Base-by-base conservation (phyloP, 1,139 yeast genomes). In the Suhomyces taliae region DNA sequence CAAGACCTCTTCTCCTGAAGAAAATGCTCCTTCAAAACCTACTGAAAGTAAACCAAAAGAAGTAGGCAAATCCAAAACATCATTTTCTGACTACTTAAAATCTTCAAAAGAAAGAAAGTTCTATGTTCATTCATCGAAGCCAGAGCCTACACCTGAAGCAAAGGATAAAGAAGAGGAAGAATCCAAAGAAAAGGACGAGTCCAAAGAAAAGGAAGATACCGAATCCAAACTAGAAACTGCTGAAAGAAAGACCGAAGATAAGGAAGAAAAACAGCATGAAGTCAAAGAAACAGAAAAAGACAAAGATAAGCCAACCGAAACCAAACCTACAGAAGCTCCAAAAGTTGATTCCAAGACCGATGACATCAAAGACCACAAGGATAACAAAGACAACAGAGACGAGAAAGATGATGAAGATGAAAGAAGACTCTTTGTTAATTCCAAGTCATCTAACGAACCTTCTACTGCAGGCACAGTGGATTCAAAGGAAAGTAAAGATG, bases 1-100 rank as follows among this genome's bases (percentile, higher is more conserved):
- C 35, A 24, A 36, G 35, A 29, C 9, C 27, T 38, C 14, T 7
- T 27, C 15, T 15, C 26, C 15, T 24, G 35, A 19, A 27, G 15
- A 37, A 44, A 24, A 36, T 29, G 27, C 34, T 41, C 6, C 15
- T 34, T 15, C 36, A 34, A 34, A 12, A 11, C 32, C 29, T 31
- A 14, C 39, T 32, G 24, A 41, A 36, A 27, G 39, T 26, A 34
- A 34, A 19, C 38, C 35, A 29, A 34, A 29, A 32, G 37, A n/a
- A 9, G 6, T n/a, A 14, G 7, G 27, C 10, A 35, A 40, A 19
- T 27, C 43, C 3, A 41, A 50, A 27, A 54, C 55, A 7, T 55
- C 59, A 8, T 53, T 54, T 11, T 52, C 59, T 0, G 57, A 53
- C n/a, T 55, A 55, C 34, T 46, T 55, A 29, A 53, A 53, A 36